phyloP scores from a whole-genome alignment of 2,329 filamentous ascomycete genomes.

The Pestalotiopsis sp. region DNA sequence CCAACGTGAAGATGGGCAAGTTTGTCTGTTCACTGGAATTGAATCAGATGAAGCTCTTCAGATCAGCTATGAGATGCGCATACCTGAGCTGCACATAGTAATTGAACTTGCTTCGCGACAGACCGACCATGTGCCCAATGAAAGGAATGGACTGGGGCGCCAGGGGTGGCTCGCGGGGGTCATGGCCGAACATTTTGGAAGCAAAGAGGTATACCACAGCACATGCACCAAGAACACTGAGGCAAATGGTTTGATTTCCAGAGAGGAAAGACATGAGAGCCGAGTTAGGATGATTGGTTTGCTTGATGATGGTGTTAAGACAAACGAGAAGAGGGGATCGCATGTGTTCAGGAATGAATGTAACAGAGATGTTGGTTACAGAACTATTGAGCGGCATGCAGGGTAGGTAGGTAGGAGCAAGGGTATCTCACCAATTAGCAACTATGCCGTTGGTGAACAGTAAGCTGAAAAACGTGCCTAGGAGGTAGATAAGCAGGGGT shows the following conservation, averaged over 20 bases:
- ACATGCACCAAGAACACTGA: background rate
- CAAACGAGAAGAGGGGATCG: too few species aligned
- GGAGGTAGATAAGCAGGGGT: too few species aligned
- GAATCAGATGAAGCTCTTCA: background rate
- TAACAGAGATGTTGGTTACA: too few species aligned
- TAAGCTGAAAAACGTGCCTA: too few species aligned
- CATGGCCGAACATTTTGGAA: slow-evolving; percentile 20
- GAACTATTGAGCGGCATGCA: too few species aligned
- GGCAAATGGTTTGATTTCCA: background rate
- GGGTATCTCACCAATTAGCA: too few species aligned
- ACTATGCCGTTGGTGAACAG: too few species aligned
- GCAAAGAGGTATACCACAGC: background rate
- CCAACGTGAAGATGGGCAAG: slow-evolving; percentile 41
- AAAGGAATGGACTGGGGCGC: slow-evolving; percentile 32
- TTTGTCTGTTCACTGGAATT: slow-evolving; percentile 14
- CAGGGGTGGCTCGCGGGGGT: slow-evolving; percentile 33
- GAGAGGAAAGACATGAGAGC: background rate
- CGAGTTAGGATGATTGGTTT: too few species aligned
- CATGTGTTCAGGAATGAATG: too few species aligned
- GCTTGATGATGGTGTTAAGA: too few species aligned
- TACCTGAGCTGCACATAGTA: slow-evolving; percentile 33
- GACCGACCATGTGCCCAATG: slow-evolving; percentile 33
- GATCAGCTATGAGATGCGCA: too few species aligned
- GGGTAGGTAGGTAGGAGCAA: too few species aligned
- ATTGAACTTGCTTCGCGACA: slow-evolving; percentile 30